Evolutionary conservation across 768 basidiomycete genomes (phyloP), one percentile per base, ranked within the genome.

Genomic region (Tylopilus cervinicoccineus): DNA sequence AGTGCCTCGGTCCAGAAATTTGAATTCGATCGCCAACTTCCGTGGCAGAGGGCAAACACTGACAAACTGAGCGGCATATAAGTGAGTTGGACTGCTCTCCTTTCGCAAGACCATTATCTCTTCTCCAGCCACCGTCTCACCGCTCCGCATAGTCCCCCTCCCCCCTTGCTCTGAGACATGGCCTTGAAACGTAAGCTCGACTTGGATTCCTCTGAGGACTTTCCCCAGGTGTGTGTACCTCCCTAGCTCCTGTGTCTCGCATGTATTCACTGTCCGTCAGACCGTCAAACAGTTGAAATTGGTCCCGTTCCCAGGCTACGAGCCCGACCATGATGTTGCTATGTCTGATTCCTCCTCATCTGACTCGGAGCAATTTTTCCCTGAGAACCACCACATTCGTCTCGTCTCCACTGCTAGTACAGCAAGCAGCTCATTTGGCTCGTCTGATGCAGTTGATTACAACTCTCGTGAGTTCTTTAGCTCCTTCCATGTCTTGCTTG

Each of bases 131-230:
- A 29, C 39, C 26, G 23, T 43, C 38, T 31, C 47, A n/a, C 40
- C 34, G 23, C 34, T 39, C 26, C 49, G 45, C 32, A 22, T 14
- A 48, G 54, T 24, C 28, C 45, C 34, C 47, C 60, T 43, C n/a
- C 19, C 34, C 37, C 41, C 48, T 39, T 41, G 38, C 16, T 46
- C 43, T 53, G 44, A 56, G 53, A 55, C 43, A 90, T 88, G 86
- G 74, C 81, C 34, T 54, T 87, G 62, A 92, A 91, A 67, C 78
- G 88, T 64, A 92, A 92, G 72, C 73, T 86, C 43, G 79, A 83
- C 43, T 56, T 72, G 17, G 84, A 84, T 50, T 61, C 70, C 17
- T 77, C 79, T 50, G 81, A 81, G 58, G 70, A 72, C 52, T 72
- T 67, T 45, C 76, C 72, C 53, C 75, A 66, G 54, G 83, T 83